Percentiles rank a stretch among this genome's conserved stretches.
Conservation (phyloP, 2,329 filamentous ascomycete species). For the Zalaria sp. region DNA sequence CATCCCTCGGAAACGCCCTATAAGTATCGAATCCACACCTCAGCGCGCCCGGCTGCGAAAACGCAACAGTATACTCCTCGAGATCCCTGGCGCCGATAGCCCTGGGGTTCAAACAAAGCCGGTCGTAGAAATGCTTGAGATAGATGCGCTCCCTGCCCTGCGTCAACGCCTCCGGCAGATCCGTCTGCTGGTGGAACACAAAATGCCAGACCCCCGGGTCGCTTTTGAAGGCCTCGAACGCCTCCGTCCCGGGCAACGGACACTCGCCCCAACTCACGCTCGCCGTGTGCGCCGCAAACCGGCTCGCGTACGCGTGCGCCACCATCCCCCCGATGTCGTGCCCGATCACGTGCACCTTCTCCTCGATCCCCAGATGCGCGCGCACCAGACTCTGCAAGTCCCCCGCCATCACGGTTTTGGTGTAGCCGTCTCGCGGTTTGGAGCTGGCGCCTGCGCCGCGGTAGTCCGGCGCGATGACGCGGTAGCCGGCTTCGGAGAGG, state of each 20-base stretch:
- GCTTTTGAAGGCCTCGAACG: slow-evolving; percentile 16
- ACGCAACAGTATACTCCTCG: slow-evolving; percentile 22
- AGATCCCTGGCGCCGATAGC: slow-evolving; percentile 22
- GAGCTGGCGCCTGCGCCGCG: slow-evolving; percentile 24
- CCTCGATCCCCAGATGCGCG: slow-evolving; percentile 18
- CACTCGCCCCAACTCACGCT: slow-evolving; percentile 30
- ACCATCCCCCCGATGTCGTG: slow-evolving; percentile 37
- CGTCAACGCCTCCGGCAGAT: slow-evolving; percentile 26
- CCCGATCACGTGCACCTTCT: slow-evolving; percentile 29
- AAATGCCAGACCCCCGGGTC: slow-evolving; percentile 25
- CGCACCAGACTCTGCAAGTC: slow-evolving; percentile 22
- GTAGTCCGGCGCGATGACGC: slow-evolving; percentile 25
- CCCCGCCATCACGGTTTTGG: slow-evolving; percentile 25
- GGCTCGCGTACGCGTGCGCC: slow-evolving; percentile 25
- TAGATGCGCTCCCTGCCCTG: slow-evolving; percentile 26
- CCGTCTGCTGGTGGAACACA: slow-evolving; percentile 24
- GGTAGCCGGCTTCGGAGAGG: slow-evolving; percentile 23
- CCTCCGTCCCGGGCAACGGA: slow-evolving; percentile 23
- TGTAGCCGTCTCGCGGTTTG: slow-evolving; percentile 22
- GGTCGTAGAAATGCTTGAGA: slow-evolving; percentile 29
- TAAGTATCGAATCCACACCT: slow-evolving; percentile 20
- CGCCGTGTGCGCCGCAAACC: slow-evolving; percentile 19
- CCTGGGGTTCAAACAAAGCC: slow-evolving; percentile 20
- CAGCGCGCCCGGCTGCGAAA: slow-evolving; percentile 20
- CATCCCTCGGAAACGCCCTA: slow-evolving; percentile 19